Conservation (phyloP, 495 filamentous ascomycete species). For the Podospora bellae-mahoneyi region DNA sequence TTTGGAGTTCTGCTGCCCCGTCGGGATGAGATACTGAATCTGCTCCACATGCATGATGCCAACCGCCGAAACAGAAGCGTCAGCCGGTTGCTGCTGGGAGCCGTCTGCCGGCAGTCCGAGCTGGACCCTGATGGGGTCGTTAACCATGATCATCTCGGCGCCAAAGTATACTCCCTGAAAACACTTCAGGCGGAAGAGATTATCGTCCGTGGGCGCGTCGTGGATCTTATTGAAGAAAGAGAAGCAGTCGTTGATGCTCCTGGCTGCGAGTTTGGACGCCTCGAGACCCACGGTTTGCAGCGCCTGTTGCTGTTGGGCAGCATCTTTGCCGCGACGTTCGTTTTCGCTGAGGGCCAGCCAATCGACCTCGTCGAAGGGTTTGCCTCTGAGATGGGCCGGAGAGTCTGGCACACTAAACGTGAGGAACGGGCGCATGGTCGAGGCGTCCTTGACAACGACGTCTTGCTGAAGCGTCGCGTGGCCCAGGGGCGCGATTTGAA, state of each 20-base stretch:
- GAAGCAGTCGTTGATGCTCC: conserved; percentile 40
- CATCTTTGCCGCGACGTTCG: conserved; percentile 19
- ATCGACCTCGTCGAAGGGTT: conserved; percentile 26
- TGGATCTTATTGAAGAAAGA: conserved; percentile 38
- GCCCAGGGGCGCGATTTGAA: conserved; percentile 31
- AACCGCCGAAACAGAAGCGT: conserved; percentile 7
- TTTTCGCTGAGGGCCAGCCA: conserved; percentile 26
- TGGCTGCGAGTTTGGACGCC: conserved; percentile 45
- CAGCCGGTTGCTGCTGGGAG: conserved; percentile 18
- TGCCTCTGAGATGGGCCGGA: not conserved
- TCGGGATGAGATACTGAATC: conserved; percentile 23
- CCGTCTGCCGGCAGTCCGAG: not conserved
- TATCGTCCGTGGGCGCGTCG: conserved; percentile 18
- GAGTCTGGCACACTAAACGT: conserved; percentile 44
- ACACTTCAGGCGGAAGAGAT: conserved; percentile 11
- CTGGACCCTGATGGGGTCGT: conserved; percentile 39
- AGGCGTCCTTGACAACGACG: conserved; percentile 29
- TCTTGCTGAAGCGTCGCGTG: conserved; percentile 24
- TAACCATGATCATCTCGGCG: conserved; percentile 41
- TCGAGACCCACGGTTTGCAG: conserved; percentile 38
- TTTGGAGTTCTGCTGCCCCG: conserved; percentile 6
- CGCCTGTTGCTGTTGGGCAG: conserved; percentile 14
- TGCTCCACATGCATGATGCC: conserved; percentile 37
- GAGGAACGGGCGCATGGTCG: conserved; percentile 45
- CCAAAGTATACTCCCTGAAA: conserved; percentile 43